phyloP scores from a whole-genome alignment of 2,329 filamentous ascomycete species.

The Huntiella decipiens region DNA sequence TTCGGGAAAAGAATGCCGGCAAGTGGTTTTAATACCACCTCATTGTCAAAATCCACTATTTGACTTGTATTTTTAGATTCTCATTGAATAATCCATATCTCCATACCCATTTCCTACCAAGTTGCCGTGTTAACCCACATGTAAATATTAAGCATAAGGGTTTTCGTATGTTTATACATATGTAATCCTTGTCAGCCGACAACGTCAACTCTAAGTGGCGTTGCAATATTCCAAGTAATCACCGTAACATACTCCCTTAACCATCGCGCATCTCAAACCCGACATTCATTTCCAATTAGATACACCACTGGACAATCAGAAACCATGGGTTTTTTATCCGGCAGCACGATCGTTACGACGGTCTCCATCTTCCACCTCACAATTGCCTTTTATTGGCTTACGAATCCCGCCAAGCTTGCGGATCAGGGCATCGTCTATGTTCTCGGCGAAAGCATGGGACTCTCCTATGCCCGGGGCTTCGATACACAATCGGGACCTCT shows the following conservation, averaged over 20 bases:
- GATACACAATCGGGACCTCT: constrained; percentile 49
- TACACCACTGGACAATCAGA: no score
- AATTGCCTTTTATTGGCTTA: constrained; percentile 67
- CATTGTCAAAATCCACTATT: neutral
- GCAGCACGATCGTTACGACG: constrained; percentile 60
- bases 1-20: constrained; percentile 8
- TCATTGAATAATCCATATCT: neutral
- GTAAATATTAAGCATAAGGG: no score
- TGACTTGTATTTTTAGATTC: neutral
- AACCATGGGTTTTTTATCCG: constrained; percentile 62
- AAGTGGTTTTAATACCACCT: constrained; percentile 3
- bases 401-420: constrained; percentile 49
- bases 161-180: no score
- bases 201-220: no score
- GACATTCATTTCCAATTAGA: no score
- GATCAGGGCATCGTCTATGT: constrained; percentile 68
- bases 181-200: no score
- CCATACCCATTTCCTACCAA: neutral
- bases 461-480: constrained; percentile 51
- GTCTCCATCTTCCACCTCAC: constrained; percentile 73
- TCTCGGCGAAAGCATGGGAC: constrained; percentile 63
- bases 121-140: no score
- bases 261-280: no score
- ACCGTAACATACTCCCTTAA: no score
- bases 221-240: no score